Conservation (phyloP, 2,329 filamentous ascomycete species). For the Daldinia sp. region DNA sequence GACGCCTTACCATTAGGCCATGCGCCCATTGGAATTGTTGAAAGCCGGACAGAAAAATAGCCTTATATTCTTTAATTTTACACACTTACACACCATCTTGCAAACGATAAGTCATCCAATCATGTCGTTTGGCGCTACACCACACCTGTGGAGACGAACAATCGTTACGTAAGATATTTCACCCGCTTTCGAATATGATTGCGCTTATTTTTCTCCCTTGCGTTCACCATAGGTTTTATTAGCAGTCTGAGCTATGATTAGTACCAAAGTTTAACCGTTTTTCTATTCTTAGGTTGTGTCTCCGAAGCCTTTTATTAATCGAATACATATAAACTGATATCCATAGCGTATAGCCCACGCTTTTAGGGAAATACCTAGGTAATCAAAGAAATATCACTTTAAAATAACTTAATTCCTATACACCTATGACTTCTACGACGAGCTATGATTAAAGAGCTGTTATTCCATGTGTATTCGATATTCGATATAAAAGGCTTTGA, state of each 20-base stretch:
- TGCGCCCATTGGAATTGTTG: slow-evolving; percentile 29
- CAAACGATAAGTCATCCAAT: not conserved
- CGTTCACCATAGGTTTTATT: not conserved
- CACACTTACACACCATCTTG: not conserved
- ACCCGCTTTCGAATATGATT: not conserved
- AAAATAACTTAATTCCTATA: not conserved
- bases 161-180: not conserved
- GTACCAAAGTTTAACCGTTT: no score
- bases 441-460: not conserved
- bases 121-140: not conserved
- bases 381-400: no score
- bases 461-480: not conserved
- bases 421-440: not conserved
- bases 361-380: not conserved
- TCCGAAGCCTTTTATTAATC: no score
- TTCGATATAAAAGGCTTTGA: not conserved
- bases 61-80: not conserved
- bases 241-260: no score
- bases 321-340: no score
- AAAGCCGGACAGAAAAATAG: not conserved
- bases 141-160: not conserved
- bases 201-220: not conserved
- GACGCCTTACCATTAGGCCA: slow-evolving; percentile 53
- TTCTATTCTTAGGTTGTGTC: no score
- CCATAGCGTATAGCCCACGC: no score